These are phyloP conservation scores for Terana coerulea DNA, from an alignment of 768 basidiomycete species.

Conservation along the genomic window DNA sequence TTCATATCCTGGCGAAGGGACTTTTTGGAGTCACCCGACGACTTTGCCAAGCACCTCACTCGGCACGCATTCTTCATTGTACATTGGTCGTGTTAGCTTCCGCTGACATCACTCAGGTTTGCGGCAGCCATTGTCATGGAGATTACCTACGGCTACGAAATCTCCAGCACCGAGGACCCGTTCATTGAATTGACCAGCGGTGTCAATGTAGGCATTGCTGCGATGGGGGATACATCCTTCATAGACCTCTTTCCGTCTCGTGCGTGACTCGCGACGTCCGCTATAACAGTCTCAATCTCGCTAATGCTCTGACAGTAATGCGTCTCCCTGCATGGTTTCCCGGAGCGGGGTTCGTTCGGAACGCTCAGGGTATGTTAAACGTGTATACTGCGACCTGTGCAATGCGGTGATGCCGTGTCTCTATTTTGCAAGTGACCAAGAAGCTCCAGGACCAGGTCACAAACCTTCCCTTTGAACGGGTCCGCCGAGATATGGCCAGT, in stretches of 20 bases:
- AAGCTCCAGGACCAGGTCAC: neutral
- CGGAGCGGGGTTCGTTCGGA: neutral
- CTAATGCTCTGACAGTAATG: neutral
- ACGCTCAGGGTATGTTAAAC: neutral
- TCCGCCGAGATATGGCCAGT: neutral
- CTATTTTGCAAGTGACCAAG: neutral
- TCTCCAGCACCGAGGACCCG: neutral
- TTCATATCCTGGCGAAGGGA: conserved; percentile 20
- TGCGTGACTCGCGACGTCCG: neutral
- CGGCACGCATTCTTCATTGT: too few relatives aligned
- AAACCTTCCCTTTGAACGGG: neutral
- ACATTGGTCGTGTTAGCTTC: too few relatives aligned
- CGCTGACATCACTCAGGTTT: too few relatives aligned
- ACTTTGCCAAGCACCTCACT: conserved; percentile 12
- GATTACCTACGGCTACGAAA: neutral
- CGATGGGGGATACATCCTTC: neutral
- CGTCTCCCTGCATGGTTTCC: conserved; percentile 6
- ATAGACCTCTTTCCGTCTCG: neutral
- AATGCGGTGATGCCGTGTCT: too few relatives aligned
- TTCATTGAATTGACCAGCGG: neutral
- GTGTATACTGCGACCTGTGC: neutral
- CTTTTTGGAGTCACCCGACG: conserved; percentile 23
- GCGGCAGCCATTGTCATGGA: neutral
- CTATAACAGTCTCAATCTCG: neutral
- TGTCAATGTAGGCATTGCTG: neutral